Conservation (phyloP, 345 rosid species). For the Jatropha curcas region DNA sequence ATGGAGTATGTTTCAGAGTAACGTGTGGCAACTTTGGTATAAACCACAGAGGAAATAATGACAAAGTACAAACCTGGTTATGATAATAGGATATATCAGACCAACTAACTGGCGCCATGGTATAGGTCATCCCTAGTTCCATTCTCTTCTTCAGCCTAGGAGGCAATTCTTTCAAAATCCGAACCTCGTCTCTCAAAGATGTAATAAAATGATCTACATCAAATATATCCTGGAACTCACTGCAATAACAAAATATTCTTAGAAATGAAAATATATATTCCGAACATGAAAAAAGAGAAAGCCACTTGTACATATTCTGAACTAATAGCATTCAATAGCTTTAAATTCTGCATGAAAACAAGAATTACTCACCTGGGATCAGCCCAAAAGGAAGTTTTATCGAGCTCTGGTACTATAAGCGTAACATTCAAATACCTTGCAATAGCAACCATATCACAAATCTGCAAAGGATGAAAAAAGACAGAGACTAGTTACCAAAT, state of each 20-base stretch:
- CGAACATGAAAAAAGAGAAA: not conserved
- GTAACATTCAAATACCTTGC: constrained; percentile 84
- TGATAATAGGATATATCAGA: constrained; percentile 78
- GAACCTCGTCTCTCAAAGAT: constrained; percentile 80
- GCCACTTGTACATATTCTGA: not conserved
- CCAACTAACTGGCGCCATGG: constrained; percentile 90
- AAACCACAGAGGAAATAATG: not conserved
- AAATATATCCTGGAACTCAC: constrained; percentile 85
- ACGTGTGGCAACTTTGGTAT: not conserved
- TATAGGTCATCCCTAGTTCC: constrained; percentile 54
- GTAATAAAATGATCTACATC: constrained; percentile 80
- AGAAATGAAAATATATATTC: not conserved
- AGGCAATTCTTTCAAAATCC: constrained; percentile 78
- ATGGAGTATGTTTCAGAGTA: not conserved
- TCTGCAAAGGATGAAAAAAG: constrained; percentile 39
- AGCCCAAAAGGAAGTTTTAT: constrained; percentile 86
- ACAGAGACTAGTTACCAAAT: not conserved
- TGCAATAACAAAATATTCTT: constrained; percentile 31
- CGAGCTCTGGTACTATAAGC: constrained; percentile 85
- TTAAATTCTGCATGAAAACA: not conserved
- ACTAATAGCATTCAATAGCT: not conserved
- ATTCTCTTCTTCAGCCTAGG: constrained; percentile 69
- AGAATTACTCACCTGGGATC: constrained; percentile 65
- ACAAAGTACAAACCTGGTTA: constrained; percentile 45
- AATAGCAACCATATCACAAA: constrained; percentile 88